Base-by-base conservation (phyloP, 192 early-diverging fungal genomes). In the Phlyctochytrium bullatum region DNA sequence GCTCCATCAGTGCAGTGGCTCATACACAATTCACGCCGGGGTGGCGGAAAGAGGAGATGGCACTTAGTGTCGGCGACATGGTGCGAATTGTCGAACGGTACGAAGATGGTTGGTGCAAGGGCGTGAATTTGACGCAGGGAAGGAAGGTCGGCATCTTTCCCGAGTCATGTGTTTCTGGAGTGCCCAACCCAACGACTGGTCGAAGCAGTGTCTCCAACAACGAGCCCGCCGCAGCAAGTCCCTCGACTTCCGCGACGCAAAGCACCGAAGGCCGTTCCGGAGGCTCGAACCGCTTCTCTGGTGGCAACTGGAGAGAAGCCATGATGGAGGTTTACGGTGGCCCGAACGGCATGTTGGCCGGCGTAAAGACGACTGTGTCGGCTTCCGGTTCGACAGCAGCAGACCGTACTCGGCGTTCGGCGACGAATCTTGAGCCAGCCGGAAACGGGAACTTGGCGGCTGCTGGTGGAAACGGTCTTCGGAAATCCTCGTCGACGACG, bases 61-160 rank as follows among this genome's bases (percentile, higher is more conserved):
- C 20, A 25, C 27, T 57, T 6, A 28, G 10, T 14, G 54, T 25
- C 6, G 54, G 54, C 54, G 54, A 57, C 27, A 6, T 57, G 12
- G 54, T 57, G 4, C 16, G 27, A 10, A 25, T 57, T 57, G 54
- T 57, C 25, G 20, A 28, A 57, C 16, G 54, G 14, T 57, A 20
- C 27, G 54, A 57, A 10, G 54, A 57, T 57, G 54, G 54, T 24
- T 57, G 54, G 54, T 57, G 54, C 54, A 57, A 57, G 27, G 54
- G 54, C 27, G 16, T 57, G 14, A 57, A 57, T 25, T 24, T 57
- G 54, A 57, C 20, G 4, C 16, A 57, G 54, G 54, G 54, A 20
- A 10, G 27, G 27, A 28, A 10, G 20, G 54, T 57, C 25, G 54
- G 54, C 54, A 28, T 57, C 6, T 57, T 57, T 25, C 54, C 54